Conservation (phyloP, 78 protist genomes). For the Reticulomyxa filosa region DNA sequence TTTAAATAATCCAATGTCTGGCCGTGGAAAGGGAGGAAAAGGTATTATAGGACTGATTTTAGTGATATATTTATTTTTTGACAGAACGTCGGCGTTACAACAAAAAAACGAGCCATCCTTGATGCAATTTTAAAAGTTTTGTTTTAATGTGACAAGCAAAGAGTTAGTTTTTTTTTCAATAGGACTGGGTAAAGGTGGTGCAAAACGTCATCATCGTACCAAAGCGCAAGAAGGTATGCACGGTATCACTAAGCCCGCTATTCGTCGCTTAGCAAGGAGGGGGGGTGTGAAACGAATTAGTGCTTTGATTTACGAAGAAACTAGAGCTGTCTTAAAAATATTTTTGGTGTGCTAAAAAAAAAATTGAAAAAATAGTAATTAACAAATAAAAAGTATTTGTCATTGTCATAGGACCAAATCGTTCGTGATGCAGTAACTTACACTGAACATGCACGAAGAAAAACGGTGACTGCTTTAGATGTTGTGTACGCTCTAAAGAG, state of each 20-base stretch:
- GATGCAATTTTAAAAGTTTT: too few relatives aligned
- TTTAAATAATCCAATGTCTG: too few relatives aligned
- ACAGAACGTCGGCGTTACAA: too few relatives aligned
- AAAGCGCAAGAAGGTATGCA: constrained; percentile 17
- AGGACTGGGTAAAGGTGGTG: constrained; percentile 39
- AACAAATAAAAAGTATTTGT: not conserved
- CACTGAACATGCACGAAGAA: constrained; percentile 83
- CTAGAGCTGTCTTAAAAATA: constrained; percentile 7
- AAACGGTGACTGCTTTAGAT: constrained; percentile 87
- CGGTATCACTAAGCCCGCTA: constrained; percentile 41
- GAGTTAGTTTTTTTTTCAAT: too few relatives aligned
- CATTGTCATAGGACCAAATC: constrained; percentile 4
- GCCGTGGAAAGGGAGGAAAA: constrained; percentile 22
- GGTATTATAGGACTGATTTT: too few relatives aligned
- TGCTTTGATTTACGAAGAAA: constrained; percentile 23
- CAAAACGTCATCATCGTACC: constrained; percentile 38
- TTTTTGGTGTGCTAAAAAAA: not conserved
- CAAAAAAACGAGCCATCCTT: too few relatives aligned
- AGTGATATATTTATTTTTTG: too few relatives aligned
- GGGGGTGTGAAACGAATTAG: constrained; percentile 36
- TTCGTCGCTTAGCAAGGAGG: constrained; percentile 34
- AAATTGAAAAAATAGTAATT: not conserved
- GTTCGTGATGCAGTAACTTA: constrained; percentile 77
- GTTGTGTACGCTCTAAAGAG: constrained; percentile 83
- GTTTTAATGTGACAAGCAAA: too few relatives aligned